These are phyloP conservation scores for Vitis cinerea DNA, from an alignment of 164 flowering plant genomes.

Conservation along the genomic window DNA sequence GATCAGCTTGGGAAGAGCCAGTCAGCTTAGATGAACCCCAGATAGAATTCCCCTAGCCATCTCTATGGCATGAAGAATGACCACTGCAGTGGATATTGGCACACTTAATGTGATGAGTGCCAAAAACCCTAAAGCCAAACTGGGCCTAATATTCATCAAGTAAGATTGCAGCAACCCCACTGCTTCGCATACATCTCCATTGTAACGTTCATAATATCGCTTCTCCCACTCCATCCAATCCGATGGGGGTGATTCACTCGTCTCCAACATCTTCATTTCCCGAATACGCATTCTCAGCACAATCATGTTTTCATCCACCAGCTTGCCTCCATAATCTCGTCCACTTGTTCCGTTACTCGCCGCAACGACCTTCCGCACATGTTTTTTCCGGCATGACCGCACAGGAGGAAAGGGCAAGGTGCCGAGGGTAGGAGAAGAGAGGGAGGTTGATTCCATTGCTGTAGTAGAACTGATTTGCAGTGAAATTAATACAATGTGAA, in stretches of 20 bases:
- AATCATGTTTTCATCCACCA: slow-evolving; percentile 36
- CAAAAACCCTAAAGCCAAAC: slow-evolving; percentile 27
- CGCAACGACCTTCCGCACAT: too few species aligned
- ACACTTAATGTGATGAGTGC: slow-evolving; percentile 10
- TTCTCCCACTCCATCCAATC: slow-evolving; percentile 45
- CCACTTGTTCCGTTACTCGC: neutral
- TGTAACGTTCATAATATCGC: slow-evolving; percentile 10
- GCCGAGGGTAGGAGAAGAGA: too few species aligned
- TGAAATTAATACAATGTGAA: too few species aligned
- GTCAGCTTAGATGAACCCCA: too few species aligned
- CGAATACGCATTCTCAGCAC: slow-evolving; percentile 26
- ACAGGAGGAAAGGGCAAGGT: too few species aligned
- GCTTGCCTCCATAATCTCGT: slow-evolving; percentile 9
- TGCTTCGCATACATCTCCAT: slow-evolving; percentile 15
- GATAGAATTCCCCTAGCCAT: neutral
- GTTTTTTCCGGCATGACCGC: too few species aligned
- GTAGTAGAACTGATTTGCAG: too few species aligned
- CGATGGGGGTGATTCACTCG: neutral
- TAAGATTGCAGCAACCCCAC: slow-evolving; percentile 22
- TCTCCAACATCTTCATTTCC: slow-evolving; percentile 21
- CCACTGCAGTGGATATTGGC: slow-evolving; percentile 10
- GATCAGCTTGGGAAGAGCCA: too few species aligned
- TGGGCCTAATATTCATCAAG: slow-evolving; percentile 34
- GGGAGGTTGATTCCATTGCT: too few species aligned
- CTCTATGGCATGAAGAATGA: slow-evolving; percentile 5